Conservation (phyloP, 441 rosid species). For the Populus hybrid region DNA sequence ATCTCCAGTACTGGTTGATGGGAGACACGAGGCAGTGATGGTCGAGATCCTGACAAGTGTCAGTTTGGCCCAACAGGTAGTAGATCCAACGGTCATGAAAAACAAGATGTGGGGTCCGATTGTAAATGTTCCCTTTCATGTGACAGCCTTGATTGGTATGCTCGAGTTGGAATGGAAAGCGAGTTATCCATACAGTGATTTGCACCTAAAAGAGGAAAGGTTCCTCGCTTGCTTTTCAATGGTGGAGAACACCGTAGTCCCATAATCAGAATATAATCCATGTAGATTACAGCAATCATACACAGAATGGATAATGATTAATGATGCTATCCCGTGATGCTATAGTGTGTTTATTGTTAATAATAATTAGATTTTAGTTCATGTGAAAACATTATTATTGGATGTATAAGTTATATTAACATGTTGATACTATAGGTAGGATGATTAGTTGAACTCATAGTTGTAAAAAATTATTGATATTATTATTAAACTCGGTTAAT, state of each 20-base stretch:
- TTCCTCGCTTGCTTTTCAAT: neutral
- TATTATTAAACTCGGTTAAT: too few relatives aligned
- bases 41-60: neutral
- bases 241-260: neutral
- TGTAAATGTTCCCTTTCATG: conserved; percentile 14
- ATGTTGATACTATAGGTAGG: neutral
- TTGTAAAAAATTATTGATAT: too few relatives aligned
- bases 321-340: neutral
- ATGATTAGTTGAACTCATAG: neutral
- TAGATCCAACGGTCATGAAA: neutral
- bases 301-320: neutral
- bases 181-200: neutral
- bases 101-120: neutral
- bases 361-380: too few relatives aligned
- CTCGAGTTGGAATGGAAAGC: neutral
- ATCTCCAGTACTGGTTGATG: neutral
- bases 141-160: conserved; percentile 14
- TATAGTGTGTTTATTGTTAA: too few relatives aligned
- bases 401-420: too few relatives aligned
- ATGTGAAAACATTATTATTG: too few relatives aligned
- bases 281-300: neutral
- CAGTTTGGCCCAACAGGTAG: neutral
- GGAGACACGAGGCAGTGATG: neutral
- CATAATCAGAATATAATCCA: too few relatives aligned
- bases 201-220: neutral